Evolutionary conservation across 345 rosid species (phyloP).

Genomic region (Brassica carinata): DNA sequence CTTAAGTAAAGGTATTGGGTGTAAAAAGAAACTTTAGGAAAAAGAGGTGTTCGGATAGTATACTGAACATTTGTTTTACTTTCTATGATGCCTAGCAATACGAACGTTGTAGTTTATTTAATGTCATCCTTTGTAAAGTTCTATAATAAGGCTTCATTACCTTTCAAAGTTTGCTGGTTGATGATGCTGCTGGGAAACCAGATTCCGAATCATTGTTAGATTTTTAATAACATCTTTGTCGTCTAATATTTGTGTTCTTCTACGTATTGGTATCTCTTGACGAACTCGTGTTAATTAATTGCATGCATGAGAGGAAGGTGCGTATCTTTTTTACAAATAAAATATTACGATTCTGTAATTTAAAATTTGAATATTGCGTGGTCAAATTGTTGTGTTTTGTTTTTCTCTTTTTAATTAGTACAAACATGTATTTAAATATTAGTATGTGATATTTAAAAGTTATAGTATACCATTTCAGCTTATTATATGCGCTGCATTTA

Average conservation of each 20-base stretch:
- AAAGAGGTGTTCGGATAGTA: background rate
- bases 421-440: slow-evolving; percentile 10
- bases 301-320: slow-evolving; percentile 28
- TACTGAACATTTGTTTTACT: background rate
- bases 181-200: slow-evolving; percentile 26
- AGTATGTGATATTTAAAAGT: background rate
- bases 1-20: background rate
- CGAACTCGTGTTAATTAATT: slow-evolving; percentile 4
- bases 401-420: background rate
- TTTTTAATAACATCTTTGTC: slow-evolving; percentile 33
- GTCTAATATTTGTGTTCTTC: slow-evolving; percentile 34
- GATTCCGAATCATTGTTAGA: slow-evolving; percentile 31
- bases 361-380: slow-evolving; percentile 11
- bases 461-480: background rate
- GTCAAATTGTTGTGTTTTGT: background rate
- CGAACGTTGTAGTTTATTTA: background rate
- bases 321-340: slow-evolving; percentile 4
- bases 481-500: slow-evolving; percentile 4
- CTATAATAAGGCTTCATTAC: background rate
- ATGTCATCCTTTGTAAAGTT: background rate
- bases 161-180: slow-evolving; percentile 28
- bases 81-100: background rate
- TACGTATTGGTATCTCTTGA: slow-evolving; percentile 24
- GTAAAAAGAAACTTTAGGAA: background rate
- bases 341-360: slow-evolving; percentile 8